Conservation (phyloP, 345 rosid genomes). For the Syzygium aromaticum region DNA sequence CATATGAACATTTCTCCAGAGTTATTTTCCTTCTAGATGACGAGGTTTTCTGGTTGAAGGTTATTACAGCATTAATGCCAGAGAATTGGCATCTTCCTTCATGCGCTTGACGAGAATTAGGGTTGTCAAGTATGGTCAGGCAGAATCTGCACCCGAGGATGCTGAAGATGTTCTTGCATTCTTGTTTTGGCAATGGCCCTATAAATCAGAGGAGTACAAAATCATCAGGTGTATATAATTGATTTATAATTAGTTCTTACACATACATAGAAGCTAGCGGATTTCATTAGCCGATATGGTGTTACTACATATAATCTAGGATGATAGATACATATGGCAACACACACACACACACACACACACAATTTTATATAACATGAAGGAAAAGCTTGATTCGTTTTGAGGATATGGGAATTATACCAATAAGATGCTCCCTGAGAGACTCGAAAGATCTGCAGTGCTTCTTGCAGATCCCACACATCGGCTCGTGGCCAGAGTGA, state of each 20-base stretch:
- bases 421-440: conserved; percentile 83
- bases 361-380: too few species aligned
- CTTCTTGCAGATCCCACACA: conserved; percentile 68
- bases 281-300: not conserved
- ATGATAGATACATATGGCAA: not conserved
- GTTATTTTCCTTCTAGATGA: not conserved
- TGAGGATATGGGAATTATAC: conserved; percentile 13
- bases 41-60: not conserved
- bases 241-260: not conserved
- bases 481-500: conserved; percentile 86
- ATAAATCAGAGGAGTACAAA: not conserved
- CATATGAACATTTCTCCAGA: not conserved
- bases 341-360: too few species aligned
- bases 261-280: not conserved
- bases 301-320: not conserved
- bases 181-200: conserved; percentile 91
- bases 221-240: not conserved
- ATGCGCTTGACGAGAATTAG: conserved; percentile 53
- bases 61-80: conserved; percentile 22
- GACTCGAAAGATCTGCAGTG: conserved; percentile 93
- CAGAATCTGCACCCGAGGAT: conserved; percentile 75
- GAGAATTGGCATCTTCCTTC: conserved; percentile 74
- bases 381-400: not conserved
- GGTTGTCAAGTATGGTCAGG: conserved; percentile 49
- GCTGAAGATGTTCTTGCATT: conserved; percentile 70